Base-by-base conservation (phyloP, 108 stramenopile genomes). In the Nitzschia sp. region DNA sequence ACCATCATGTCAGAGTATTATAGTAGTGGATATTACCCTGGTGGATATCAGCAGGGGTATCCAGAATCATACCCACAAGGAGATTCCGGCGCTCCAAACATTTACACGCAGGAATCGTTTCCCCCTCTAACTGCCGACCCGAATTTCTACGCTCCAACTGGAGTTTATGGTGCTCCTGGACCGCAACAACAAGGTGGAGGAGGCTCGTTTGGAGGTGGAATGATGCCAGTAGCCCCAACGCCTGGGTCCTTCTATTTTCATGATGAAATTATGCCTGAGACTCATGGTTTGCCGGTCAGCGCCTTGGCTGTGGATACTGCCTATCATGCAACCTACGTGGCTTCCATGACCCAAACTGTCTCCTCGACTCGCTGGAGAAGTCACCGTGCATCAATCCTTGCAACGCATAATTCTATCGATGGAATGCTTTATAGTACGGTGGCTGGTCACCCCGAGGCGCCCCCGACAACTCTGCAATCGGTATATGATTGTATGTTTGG, bases 401-500 rank as follows among this genome's bases (percentile, higher is more conserved):
- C 57, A 53, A 76, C 63, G 8, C 76, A 76, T 3, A 57, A 44
- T n/a, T 70, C 70, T 19, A n/a, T 52, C 17, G 73, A 85, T 50
- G 81, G 81, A 15, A 76, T 69, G 46, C 44, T 86, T 10, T 91
- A 91, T 65, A 79, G 80, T 6, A 79, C 84, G 0, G 86, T 86
- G 48, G 86, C 82, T n/a, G 90, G 83, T 10, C 90, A 91, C 71
- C 87, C 90, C 10, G 84, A 91, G 44, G 90, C 81, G 8, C 64
- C 83, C 8, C 8, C 55, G 0, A 52, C 46, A 10, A 78, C 70
- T 11, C 61, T 88, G n/a, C 63, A 79, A 26, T 14, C 48, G 14
- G 54, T 91, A 11, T 85, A 87, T 61, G 56, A 65, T 51, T 67
- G 51, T 21, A 65, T 89, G 21, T 88, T 71, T 69, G 86, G 82